Conservation (phyloP, 441 rosid genomes). For the Oxalis stricta region DNA sequence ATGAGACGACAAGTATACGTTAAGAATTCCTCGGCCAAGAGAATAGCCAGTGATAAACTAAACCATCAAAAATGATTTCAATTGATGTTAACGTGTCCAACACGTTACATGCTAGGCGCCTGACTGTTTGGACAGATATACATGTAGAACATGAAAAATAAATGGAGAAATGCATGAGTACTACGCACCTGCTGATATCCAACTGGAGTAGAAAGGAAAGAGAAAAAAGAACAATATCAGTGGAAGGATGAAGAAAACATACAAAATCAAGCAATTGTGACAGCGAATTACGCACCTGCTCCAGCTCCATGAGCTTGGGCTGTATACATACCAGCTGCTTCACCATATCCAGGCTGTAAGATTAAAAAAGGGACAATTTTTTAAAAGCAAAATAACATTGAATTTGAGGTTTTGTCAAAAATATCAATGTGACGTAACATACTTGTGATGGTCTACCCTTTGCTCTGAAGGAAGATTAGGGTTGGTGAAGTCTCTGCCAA, state of each 20-base stretch:
- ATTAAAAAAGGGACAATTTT: constrained; percentile 13
- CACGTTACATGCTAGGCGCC: too few species aligned
- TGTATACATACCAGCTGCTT: constrained; percentile 56
- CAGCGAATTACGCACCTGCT: constrained; percentile 17
- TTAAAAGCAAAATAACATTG: constrained; percentile 5
- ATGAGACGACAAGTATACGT: background rate
- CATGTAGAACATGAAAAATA: constrained; percentile 4
- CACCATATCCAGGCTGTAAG: constrained; percentile 71
- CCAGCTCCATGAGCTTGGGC: constrained; percentile 22
- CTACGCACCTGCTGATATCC: constrained; percentile 87
- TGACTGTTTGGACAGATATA: too few species aligned
- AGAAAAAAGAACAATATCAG: constrained; percentile 9
- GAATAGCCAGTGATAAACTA: too few species aligned
- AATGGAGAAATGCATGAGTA: constrained; percentile 12
- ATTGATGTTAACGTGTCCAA: too few species aligned
- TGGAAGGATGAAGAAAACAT: constrained; percentile 7
- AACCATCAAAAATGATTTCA: too few species aligned
- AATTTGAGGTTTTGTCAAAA: background rate
- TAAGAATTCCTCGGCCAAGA: too few species aligned
- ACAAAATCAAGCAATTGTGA: constrained; percentile 2
- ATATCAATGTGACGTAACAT: constrained; percentile 12
- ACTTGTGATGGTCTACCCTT: constrained; percentile 88
- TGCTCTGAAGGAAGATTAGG: constrained; percentile 88
- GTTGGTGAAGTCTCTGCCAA: constrained; percentile 77
- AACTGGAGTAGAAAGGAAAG: constrained; percentile 35